Base-by-base conservation (phyloP, 176 grass and related monocot species). In the Eremochloa ophiuroides region DNA sequence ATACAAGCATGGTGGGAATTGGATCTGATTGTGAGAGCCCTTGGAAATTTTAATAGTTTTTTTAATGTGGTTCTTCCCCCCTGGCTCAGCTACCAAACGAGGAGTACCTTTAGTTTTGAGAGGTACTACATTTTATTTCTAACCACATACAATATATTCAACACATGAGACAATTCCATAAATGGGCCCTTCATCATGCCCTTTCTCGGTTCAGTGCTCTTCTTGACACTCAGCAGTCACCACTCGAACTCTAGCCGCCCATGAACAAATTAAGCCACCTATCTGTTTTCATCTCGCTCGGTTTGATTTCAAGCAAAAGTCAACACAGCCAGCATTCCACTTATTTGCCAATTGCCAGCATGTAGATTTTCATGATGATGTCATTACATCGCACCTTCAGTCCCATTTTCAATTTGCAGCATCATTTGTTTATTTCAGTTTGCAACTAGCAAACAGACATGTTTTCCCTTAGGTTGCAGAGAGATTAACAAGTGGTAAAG, bases 131-230 rank as follows among this genome's bases (percentile, higher is more conserved):
- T 22, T 55, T 40, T 70, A 71, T 71, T 47, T 71, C 15, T 71
- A 47, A 25, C 26, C 69, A 47, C 68, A 73, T 22, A 7, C 58
- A 73, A 73, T n/a, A n/a, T n/a, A n/a, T 58, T 83, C 63, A 44
- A 44, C 86, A 88, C 80, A 73, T 38, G 80, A 29, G 56, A 44
- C n/a, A 83, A 83, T 64, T 82, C 34, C 6, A 28, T 34, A 73
- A 28, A 63, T 44, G 66, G 31, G 17, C 20, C 9, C 34, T 48
- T 77, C 41, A 16, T 69, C 65, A 55, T 69, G 42, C n/a, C 31
- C 13, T 44, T 60, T 83, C 80, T 71, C 40, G 80, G n/a, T 83
- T 79, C 86, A 77, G 43, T 83, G 66, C 63, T 77, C 74, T 71
- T 28, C 1, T 46, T 29, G 4, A 35, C 60, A 46, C 47, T 68